Evolutionary conservation across 257 asterid genomes (phyloP), one percentile per base, ranked within the genome.

Genomic region (Ilex aquifolium): DNA sequence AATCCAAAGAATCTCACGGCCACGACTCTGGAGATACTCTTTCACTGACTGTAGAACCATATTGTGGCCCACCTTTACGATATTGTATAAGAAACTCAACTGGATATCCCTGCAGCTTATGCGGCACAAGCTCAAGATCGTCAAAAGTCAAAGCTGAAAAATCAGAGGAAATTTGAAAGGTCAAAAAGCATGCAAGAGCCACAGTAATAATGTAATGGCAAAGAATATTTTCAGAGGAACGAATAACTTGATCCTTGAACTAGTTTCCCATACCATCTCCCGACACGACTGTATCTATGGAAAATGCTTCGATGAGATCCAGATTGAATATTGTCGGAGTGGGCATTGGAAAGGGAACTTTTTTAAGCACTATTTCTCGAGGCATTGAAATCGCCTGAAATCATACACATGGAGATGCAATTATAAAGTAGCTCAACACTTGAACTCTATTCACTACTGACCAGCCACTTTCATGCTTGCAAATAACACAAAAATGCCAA

Each of bases 21-120:
- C 80, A 83, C 60, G 73, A 50, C 32, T 72, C 73, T 9, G 91
- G 87, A 10, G 85, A 62, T 14, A 80, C 42, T 74, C 79, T 90
- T 72, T 89, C 97, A 64, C 95, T 87, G 48, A 81, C 96, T 62
- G 99, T 92, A 30, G 99, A 82, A 54, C 97, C 99, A 64, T 89
- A 92, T 2, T 82, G 49, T 29, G 99, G 99, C 29, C 99, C 99
- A 13, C 96, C 96, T 75, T 87, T 89, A 63, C 99, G 95, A 65
- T 77, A 89, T 51, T 87, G 95, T 56, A 85, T 82, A 64, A 92
- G 97, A 74, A 11, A 92, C 80, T 92, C 96, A 53, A 79, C 54
- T 27, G 99, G 91, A 74, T 92, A 92, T 44, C 99, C 99, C 86
- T 83, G 87, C 79, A 92, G 61, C 83, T 87, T 89, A 54, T 63